A percentile compares a stretch with the other conserved stretches of the same genome.
phyloP scores from a whole-genome alignment of 768 basidiomycete genomes.

The Leccinum obscurum region DNA sequence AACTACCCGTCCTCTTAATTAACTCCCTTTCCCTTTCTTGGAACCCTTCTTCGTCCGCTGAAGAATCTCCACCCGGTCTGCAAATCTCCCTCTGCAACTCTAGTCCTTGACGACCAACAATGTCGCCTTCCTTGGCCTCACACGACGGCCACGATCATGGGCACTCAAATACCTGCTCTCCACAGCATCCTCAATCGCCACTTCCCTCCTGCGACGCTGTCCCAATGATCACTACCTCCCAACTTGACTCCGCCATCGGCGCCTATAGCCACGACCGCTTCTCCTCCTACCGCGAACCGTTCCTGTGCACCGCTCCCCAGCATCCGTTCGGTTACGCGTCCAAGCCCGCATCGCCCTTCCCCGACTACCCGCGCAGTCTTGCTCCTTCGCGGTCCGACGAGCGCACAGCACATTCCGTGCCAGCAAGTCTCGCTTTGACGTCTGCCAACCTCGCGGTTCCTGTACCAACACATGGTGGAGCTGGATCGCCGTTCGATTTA shows the following conservation, averaged over 20 bases:
- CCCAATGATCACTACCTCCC: conserved; percentile 20
- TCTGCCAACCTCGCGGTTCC: conserved; percentile 7
- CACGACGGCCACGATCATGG: not conserved
- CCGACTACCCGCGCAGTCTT: conserved; percentile 4
- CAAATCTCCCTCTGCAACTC: conserved; percentile 34
- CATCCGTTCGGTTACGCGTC: conserved; percentile 6
- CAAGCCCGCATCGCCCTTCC: conserved; percentile 1
- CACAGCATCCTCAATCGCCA: not conserved
- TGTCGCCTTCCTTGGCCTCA: conserved; percentile 31
- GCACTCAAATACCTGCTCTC: conserved; percentile 31
- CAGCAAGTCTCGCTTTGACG: not conserved
- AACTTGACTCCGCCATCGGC: conserved; percentile 4
- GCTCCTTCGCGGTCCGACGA: conserved; percentile 7
- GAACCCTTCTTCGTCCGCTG: conserved; percentile 19
- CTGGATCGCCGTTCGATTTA: conserved; percentile 35
- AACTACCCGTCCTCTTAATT: conserved; percentile 15
- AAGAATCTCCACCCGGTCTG: conserved; percentile 23
- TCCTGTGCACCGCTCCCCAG: not conserved
- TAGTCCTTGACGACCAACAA: conserved; percentile 35
- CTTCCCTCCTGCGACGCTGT: conserved; percentile 9
- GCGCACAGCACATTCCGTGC: not conserved
- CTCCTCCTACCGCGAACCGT: conserved; percentile 12
- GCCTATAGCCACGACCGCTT: conserved; percentile 4
- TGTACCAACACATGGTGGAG: not conserved
- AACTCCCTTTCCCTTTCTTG: conserved; percentile 18